phyloP scores from a whole-genome alignment of 2,329 filamentous ascomycete species.

The Alternaria gaisen region DNA sequence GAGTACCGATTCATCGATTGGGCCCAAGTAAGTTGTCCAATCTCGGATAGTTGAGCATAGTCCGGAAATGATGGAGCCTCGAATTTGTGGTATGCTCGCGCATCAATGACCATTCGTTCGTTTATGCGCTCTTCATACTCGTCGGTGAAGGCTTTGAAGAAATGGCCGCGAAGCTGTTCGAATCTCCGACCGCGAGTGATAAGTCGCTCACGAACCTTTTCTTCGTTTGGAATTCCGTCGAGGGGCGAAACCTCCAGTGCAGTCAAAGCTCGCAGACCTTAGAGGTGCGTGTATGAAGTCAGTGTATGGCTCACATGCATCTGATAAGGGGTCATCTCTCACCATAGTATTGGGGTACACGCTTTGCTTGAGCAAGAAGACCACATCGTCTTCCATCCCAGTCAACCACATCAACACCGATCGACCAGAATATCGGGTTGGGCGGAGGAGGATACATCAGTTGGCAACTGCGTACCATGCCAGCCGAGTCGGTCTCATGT shows the following conservation, averaged over 20 bases:
- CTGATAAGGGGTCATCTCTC: background rate
- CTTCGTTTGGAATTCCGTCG: conserved; percentile 48
- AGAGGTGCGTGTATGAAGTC: background rate
- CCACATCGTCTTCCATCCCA: conserved; percentile 36
- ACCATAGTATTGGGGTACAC: conserved; percentile 33
- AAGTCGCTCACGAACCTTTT: conserved; percentile 49
- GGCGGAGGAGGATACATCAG: conserved; percentile 11
- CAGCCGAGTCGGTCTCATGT: conserved; percentile 25
- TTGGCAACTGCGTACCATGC: conserved; percentile 9
- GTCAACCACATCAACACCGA: conserved; percentile 24
- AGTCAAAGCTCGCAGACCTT: conserved; percentile 50
- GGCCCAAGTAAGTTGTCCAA: conserved; percentile 22
- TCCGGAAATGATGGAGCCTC: conserved; percentile 7
- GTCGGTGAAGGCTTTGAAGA: conserved; percentile 43
- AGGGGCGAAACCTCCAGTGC: conserved; percentile 53
- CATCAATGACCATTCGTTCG: conserved; percentile 15
- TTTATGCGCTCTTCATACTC: conserved; percentile 1
- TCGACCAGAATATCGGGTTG: background rate
- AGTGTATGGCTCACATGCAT: background rate
- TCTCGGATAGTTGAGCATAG: conserved; percentile 18
- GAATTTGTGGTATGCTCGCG: conserved; percentile 22
- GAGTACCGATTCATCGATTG: conserved; percentile 26
- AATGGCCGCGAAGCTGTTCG: conserved; percentile 56
- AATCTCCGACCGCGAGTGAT: conserved; percentile 55
- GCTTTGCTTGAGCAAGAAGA: conserved; percentile 22